A percentile compares a stretch with the other conserved stretches of the same genome.
These are phyloP conservation scores for Xylaria nigripes DNA, from an alignment of 495 filamentous ascomycete species.

Conservation along the genomic window DNA sequence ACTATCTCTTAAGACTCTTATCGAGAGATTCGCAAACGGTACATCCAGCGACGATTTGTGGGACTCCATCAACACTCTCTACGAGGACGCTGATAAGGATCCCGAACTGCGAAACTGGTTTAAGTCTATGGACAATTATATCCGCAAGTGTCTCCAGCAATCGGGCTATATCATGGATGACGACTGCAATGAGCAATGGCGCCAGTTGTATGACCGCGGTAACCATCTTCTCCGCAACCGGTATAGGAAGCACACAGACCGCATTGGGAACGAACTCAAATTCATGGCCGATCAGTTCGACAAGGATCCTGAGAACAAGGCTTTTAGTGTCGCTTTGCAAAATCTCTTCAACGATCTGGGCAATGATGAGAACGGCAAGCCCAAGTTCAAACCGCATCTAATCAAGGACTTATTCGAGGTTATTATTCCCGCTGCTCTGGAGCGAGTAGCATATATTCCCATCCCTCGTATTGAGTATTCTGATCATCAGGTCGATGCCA, in stretches of 20 bases:
- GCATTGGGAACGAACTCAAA: slow-evolving; percentile 79
- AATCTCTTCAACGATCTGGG: slow-evolving; percentile 87
- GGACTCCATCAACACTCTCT: slow-evolving; percentile 77
- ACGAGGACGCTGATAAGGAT: slow-evolving; percentile 83
- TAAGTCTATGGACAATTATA: slow-evolving; percentile 63
- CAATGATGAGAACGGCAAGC: slow-evolving; percentile 68
- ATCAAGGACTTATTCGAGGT: slow-evolving; percentile 81
- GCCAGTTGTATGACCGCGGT: slow-evolving; percentile 75
- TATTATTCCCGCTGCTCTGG: slow-evolving; percentile 76
- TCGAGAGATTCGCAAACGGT: slow-evolving; percentile 93
- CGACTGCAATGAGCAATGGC: slow-evolving; percentile 72
- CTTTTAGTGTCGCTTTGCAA: slow-evolving; percentile 63
- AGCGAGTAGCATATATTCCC: slow-evolving; percentile 85
- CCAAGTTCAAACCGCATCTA: slow-evolving; percentile 84
- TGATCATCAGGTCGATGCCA: slow-evolving; percentile 74
- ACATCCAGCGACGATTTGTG: slow-evolving; percentile 83
- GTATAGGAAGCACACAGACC: slow-evolving; percentile 81
- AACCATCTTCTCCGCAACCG: slow-evolving; percentile 82
- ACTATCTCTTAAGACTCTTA: slow-evolving; percentile 57
- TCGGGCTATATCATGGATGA: slow-evolving; percentile 89
- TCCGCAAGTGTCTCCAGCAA: slow-evolving; percentile 77
- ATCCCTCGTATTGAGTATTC: slow-evolving; percentile 91
- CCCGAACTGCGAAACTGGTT: slow-evolving; percentile 88
- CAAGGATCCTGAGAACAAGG: slow-evolving; percentile 73
- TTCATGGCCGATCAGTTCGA: slow-evolving; percentile 87